Conservation (phyloP, 495 filamentous ascomycete genomes). For the Oidiodendron maius region DNA sequence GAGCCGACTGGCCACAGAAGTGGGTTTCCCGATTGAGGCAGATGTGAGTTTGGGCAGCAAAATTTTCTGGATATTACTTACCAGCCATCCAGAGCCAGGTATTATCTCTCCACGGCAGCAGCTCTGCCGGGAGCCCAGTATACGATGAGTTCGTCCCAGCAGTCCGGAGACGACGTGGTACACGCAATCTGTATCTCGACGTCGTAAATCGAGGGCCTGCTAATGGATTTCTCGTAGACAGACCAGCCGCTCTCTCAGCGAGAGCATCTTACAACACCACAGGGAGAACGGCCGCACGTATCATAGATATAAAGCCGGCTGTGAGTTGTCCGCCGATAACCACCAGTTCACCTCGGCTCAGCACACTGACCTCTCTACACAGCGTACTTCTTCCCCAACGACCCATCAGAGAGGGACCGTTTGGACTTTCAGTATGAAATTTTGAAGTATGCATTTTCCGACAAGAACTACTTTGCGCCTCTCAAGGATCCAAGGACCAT, state of each 20-base stretch:
- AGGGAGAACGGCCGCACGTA: slow-evolving; percentile 60
- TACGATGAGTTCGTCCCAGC: slow-evolving; percentile 8
- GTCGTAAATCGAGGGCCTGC: not conserved
- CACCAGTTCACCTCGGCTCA: not conserved
- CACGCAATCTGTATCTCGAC: not conserved
- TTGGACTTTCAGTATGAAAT: slow-evolving; percentile 57
- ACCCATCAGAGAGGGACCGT: slow-evolving; percentile 45
- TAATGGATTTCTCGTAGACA: slow-evolving; percentile 1
- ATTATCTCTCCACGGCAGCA: too few species aligned
- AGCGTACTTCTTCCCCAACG: slow-evolving; percentile 57
- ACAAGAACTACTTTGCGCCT: slow-evolving; percentile 53
- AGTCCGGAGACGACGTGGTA: slow-evolving; percentile 11
- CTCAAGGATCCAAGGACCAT: slow-evolving; percentile 47
- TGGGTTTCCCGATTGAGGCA: slow-evolving; percentile 5
- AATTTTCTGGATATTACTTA: too few species aligned
- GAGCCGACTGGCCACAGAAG: too few species aligned
- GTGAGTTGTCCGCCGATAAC: slow-evolving; percentile 16
- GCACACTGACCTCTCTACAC: not conserved
- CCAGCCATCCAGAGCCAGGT: too few species aligned
- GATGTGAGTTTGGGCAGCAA: slow-evolving; percentile 3
- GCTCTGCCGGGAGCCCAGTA: not conserved
- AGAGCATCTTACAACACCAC: slow-evolving; percentile 37
- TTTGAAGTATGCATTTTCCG: slow-evolving; percentile 46
- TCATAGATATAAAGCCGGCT: slow-evolving; percentile 47
- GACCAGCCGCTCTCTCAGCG: slow-evolving; percentile 25